Base-by-base conservation (phyloP, 805 yeast species). In the Saturnispora bothae region DNA sequence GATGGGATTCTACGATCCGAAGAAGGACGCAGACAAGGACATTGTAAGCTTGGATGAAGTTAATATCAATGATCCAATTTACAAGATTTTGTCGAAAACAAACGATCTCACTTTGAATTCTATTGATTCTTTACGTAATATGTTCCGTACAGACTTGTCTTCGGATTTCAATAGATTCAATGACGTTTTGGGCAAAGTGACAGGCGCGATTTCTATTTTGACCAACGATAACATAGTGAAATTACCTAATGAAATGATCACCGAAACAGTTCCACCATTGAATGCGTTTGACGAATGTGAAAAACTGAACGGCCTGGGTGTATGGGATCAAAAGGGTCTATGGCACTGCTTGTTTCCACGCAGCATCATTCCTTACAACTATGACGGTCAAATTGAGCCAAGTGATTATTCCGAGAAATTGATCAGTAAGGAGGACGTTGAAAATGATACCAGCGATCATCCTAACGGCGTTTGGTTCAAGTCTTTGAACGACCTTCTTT, bases 261-360 rank as follows among this genome's bases (percentile, higher is more conserved):
- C 53, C 2, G 50, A 49, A 28, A 55, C 60, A 3, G 45, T 48
- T 18, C 61, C 61, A 8, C 45, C 56, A 0, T 62, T 69, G 3
- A 56, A 66, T 35, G 69, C 73, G 43, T 83, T 77, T 55, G 65
- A 70, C 37, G 65, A 71, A 33, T 89, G 97, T 57, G 48, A 69
- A 44, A 71, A 70, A 16, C 60, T 68, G 26, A 61, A 74, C 7
- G 97, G 98, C 3, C 60, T 69, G 5, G 72, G 84, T 0, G 77
- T 76, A 10, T 89, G 96, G 96, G 94, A 85, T 53, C 45, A 56
- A 22, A 66, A 69, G 17, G 97, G 96, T 0, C 71, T 77, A 56
- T 89, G 96, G 96, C 72, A 88, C 52, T 89, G 97, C 60, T 61
- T 89, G 33, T 80, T 88, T 57, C 95, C 95, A 10, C 66, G 67